These are phyloP conservation scores for Penicillium canariense DNA, from an alignment of 495 filamentous ascomycete species.

Conservation along the genomic window DNA sequence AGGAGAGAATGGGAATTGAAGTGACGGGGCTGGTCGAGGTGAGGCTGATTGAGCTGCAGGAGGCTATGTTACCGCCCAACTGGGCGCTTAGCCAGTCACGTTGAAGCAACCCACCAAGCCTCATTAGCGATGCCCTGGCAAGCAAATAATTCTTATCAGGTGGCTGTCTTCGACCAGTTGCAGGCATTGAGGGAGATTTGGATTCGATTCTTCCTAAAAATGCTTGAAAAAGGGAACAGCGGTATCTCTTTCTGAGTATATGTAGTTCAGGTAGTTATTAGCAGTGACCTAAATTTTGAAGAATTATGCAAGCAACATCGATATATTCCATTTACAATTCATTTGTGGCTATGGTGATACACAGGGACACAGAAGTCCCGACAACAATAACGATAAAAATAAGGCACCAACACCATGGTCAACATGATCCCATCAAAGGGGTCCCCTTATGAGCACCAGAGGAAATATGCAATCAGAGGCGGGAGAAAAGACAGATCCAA, in stretches of 20 bases:
- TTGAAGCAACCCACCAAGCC: not conserved
- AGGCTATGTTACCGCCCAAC: not conserved
- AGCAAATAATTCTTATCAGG: not conserved
- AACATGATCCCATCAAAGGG: slow-evolving; percentile 23
- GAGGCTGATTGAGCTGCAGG: not conserved
- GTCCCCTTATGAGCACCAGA: slow-evolving; percentile 21
- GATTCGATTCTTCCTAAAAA: no score
- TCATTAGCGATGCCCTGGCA: not conserved
- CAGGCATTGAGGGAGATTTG: no score
- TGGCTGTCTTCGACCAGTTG: not conserved
- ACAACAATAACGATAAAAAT: slow-evolving; percentile 19
- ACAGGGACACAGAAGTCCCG: slow-evolving; percentile 14
- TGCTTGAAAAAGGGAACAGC: no score
- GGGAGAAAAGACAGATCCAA: slow-evolving; percentile 18
- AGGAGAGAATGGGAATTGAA: not conserved
- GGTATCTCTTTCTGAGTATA: no score
- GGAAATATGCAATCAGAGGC: slow-evolving; percentile 30
- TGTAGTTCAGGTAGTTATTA: no score
- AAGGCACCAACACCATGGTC: slow-evolving; percentile 33
- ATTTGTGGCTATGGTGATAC: slow-evolving; percentile 33
- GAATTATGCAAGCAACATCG: not conserved
- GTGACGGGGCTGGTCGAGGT: no score
- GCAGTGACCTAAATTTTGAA: no score
- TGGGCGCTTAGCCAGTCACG: not conserved
- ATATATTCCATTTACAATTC: slow-evolving; percentile 31